A percentile compares a stretch with the other conserved stretches of the same genome.
Evolutionary conservation across 192 early-diverging fungal species (phyloP).

Genomic region (Backusella morwellensis): DNA sequence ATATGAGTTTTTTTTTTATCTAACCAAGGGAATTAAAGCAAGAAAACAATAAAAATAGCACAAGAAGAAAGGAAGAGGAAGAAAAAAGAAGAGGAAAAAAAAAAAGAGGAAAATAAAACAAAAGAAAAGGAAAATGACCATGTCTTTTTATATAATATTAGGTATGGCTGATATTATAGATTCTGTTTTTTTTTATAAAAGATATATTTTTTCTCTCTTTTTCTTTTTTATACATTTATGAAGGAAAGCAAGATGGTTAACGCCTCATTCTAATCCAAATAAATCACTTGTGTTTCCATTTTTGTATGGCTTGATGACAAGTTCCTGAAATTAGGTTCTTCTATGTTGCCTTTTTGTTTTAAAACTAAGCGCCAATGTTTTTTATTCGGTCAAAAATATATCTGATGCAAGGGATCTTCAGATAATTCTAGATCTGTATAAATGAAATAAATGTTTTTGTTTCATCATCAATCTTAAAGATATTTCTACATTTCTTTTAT

Average conservation of each 20-base stretch:
- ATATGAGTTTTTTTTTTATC: background rate
- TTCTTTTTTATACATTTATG: background rate
- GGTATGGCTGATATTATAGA: background rate
- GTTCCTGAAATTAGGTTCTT: background rate
- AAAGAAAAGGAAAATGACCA: background rate
- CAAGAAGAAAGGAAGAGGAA: background rate
- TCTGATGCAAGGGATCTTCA: background rate
- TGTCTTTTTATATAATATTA: background rate
- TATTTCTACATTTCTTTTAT: background rate
- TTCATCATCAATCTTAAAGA: background rate
- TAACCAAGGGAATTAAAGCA: background rate
- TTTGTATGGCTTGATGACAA: background rate
- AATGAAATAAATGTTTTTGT: background rate
- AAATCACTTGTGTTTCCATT: conserved; percentile 1
- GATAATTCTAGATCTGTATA: background rate
- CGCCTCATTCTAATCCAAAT: background rate
- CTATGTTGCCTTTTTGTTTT: background rate
- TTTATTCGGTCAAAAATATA: background rate
- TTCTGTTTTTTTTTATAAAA: too few species aligned
- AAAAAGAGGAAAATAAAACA: background rate
- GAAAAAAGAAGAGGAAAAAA: background rate
- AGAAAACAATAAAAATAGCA: background rate
- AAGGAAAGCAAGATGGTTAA: background rate
- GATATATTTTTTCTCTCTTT: background rate
- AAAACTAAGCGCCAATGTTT: background rate